Conservation (phyloP, 2,329 filamentous ascomycete species). For the Penicillium sp. region DNA sequence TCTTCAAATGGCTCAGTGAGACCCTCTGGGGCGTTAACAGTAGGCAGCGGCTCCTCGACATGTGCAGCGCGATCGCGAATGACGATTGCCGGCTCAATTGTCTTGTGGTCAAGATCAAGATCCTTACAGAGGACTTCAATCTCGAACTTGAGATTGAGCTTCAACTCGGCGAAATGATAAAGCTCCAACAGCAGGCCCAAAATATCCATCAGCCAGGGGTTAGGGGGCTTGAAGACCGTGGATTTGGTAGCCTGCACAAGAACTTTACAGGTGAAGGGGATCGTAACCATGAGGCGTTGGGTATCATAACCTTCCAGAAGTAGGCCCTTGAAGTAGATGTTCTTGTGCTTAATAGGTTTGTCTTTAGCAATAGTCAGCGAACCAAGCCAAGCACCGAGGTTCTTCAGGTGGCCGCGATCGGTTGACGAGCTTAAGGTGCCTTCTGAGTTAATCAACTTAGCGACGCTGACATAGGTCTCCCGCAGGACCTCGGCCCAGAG, state of each 20-base stretch:
- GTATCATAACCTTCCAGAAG: conserved; percentile 91
- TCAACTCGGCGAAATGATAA: conserved; percentile 88
- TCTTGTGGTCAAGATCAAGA: conserved; percentile 85
- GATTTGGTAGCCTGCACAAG: conserved; percentile 80
- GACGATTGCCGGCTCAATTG: conserved; percentile 79
- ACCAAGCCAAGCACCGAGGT: conserved; percentile 89
- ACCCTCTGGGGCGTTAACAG: conserved; percentile 61
- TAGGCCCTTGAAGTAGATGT: conserved; percentile 95
- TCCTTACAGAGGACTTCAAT: conserved; percentile 97
- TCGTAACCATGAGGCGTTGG: conserved; percentile 84
- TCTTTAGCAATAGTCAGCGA: conserved; percentile 89
- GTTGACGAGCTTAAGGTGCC: conserved; percentile 77
- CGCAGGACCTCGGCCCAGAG: conserved; percentile 88
- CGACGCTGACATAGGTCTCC: conserved; percentile 84
- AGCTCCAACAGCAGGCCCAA: conserved; percentile 86
- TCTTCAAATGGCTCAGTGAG: conserved; percentile 82
- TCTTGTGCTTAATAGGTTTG: conserved; percentile 92
- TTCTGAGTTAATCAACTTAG: conserved; percentile 86
- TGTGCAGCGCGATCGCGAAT: conserved; percentile 74
- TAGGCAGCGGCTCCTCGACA: conserved; percentile 54
- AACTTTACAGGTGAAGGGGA: conserved; percentile 97
- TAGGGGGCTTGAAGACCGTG: conserved; percentile 87
- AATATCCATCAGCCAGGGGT: conserved; percentile 98
- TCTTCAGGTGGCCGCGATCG: conserved; percentile 86
- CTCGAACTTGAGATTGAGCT: conserved; percentile 96